Percentiles rank a stretch among this genome's conserved stretches.
Conservation (phyloP, 2,329 filamentous ascomycete genomes). For the Pseudopyrenochaeta lycopersici region DNA sequence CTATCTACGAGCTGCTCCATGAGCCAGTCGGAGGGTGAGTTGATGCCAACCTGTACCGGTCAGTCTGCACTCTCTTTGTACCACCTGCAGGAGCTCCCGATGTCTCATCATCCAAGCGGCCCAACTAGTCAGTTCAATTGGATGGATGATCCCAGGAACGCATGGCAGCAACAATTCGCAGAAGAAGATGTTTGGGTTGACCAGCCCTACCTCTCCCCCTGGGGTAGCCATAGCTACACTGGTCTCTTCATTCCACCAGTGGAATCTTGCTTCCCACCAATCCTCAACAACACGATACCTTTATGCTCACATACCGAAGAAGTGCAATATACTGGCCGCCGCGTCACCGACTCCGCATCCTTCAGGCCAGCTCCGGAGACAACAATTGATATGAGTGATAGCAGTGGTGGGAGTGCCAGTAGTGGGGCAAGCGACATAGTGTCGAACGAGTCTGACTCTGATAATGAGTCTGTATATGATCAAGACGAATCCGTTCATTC, state of each 20-base stretch:
- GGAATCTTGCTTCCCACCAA: neutral
- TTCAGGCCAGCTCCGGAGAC: neutral
- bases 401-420: neutral
- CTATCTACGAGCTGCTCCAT: constrained; percentile 20
- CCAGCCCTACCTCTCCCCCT: constrained; percentile 9
- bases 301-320: neutral
- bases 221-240: constrained; percentile 5
- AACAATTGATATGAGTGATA: neutral
- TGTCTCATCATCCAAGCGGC: neutral
- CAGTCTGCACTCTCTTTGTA: constrained; percentile 7
- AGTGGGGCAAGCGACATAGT: neutral
- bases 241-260: neutral
- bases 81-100: constrained; percentile 5
- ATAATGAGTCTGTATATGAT: neutral
- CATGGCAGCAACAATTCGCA: constrained; percentile 9
- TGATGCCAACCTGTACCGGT: constrained; percentile 18
- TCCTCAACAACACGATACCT: neutral
- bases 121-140: constrained; percentile 9
- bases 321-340: neutral
- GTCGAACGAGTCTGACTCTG: constrained; percentile 4
- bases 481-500: neutral
- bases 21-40: constrained; percentile 16
- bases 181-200: constrained; percentile 5
- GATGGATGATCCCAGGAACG: neutral
- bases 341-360: neutral